These are phyloP conservation scores for Clitocybe nebularis DNA, from an alignment of 1,284 basidiomycete genomes.

Conservation along the genomic window DNA sequence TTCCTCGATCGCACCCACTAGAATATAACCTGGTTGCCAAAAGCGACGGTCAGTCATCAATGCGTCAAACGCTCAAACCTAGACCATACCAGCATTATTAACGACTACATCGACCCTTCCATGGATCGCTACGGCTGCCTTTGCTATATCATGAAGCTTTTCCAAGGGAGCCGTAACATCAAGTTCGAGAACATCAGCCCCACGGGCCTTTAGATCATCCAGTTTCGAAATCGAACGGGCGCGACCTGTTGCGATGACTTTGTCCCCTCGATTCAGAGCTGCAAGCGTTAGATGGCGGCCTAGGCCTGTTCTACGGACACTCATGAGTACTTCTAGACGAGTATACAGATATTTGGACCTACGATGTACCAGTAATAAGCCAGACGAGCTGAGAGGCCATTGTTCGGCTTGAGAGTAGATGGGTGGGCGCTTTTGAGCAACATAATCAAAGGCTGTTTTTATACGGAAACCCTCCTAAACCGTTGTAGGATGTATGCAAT, in stretches of 20 bases:
- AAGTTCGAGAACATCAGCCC: constrained; percentile 31
- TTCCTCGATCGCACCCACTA: constrained; percentile 26
- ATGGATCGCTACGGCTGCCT: constrained; percentile 26
- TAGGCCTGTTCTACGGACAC: constrained; percentile 31
- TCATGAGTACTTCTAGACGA: background rate
- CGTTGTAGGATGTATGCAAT: no score
- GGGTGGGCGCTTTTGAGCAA: no score
- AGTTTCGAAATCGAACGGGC: constrained; percentile 28
- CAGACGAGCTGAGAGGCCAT: constrained; percentile 21
- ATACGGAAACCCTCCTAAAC: no score
- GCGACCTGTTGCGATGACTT: constrained; percentile 35
- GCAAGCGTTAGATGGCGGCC: constrained; percentile 37
- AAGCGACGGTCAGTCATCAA: background rate
- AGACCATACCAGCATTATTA: constrained; percentile 30
- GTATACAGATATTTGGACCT: constrained; percentile 2
- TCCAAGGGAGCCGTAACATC: constrained; percentile 31
- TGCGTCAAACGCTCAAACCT: background rate
- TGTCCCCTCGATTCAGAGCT: constrained; percentile 37
- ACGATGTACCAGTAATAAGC: constrained; percentile 27
- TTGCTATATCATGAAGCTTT: constrained; percentile 21
- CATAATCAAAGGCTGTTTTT: no score
- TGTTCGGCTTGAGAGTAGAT: no score
- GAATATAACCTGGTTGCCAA: constrained; percentile 20
- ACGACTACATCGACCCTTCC: constrained; percentile 34
- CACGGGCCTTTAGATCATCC: constrained; percentile 26